Base-by-base conservation (phyloP, 2,329 filamentous ascomycete genomes). In the Myriosclerotinia scirpicola region DNA sequence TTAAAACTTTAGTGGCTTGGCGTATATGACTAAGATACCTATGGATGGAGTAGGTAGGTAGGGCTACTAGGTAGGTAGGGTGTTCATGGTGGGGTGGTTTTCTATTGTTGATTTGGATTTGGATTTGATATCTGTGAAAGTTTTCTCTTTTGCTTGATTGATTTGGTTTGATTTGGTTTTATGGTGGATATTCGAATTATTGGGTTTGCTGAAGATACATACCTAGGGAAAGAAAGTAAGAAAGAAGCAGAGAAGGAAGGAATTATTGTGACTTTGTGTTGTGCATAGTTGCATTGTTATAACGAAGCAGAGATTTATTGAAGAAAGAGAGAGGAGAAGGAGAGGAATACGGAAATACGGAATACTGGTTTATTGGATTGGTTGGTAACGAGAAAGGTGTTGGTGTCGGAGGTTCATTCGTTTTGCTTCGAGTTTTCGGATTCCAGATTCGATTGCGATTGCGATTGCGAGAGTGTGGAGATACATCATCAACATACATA, bases 261-360 rank as follows among this genome's bases (percentile, higher is more conserved):
- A 34, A 38, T 20, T 38, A 12, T 54, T 5, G 48, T 63, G 46
- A 34, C 22, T 17, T 54, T 17, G 34, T 63, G 60, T 54, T 17
- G 34, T 63, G 60, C 59, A 62, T 42, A 63, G 60, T 63, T 63
- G 48, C 60, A 63, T 63, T 63, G 22, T 34, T 34, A 30, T 54
- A 22, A 38, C 42, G 0, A 60, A 60, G 30, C 30, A 38, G 12
- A 5, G 22, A 5, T 36, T 34, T 22, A 15, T 48, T 20, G 34
- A 34, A 38, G 59, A 53, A 52, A 34, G 30, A 34, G 30, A 34
- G 30, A 26, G 26, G 26, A 26, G 26, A 26, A n/a, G n/a, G 26
- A 26, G 3, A 26, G 26, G 26, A 26, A 2, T 26, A 26, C n/a
- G 34, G 15, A 26, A 9, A 17, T 17, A 38, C 40, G 12, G 34